phyloP scores from a whole-genome alignment of 2,329 filamentous ascomycete genomes.

The Colletotrichum liriopes region DNA sequence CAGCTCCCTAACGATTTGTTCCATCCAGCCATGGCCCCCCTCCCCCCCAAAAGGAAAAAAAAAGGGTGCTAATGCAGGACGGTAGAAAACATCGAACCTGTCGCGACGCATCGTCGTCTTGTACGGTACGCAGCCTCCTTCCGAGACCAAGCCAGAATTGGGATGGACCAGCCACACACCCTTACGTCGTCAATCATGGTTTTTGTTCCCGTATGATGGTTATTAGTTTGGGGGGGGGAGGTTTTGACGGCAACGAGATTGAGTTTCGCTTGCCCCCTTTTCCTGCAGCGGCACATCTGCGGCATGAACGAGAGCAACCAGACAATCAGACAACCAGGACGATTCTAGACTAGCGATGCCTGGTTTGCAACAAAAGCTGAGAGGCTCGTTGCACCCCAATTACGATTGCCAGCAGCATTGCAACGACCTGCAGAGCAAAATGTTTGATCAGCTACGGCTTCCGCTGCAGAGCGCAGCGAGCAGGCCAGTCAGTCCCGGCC shows the following conservation, averaged over 20 bases:
- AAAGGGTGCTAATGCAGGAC: neutral
- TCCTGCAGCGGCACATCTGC: slow-evolving; percentile 4
- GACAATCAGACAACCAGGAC: neutral
- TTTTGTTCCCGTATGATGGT: neutral
- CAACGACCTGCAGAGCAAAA: no score
- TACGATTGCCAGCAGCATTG: no score
- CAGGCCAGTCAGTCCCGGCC: neutral
- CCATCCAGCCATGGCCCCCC: neutral
- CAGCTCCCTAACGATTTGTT: neutral
- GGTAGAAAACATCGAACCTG: neutral
- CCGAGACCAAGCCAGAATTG: slow-evolving; percentile 5
- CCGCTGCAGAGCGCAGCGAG: slow-evolving; percentile 9
- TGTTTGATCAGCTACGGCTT: slow-evolving; percentile 15
- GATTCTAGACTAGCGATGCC: neutral
- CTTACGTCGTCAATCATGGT: slow-evolving; percentile 7
- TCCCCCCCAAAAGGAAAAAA: neutral
- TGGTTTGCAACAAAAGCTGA: neutral
- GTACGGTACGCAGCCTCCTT: slow-evolving; percentile 2
- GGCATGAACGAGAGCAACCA: neutral
- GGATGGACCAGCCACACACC: slow-evolving; percentile 5
- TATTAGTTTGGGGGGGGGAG: no score
- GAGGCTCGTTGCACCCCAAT: neutral
- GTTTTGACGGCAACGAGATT: slow-evolving; percentile 9
- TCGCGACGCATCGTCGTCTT: neutral
- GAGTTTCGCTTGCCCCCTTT: slow-evolving; percentile 17